A percentile compares a stretch with the other conserved stretches of the same genome.
Evolutionary conservation across 2,329 filamentous ascomycete species (phyloP).

Genomic region (Thelonectria olida): DNA sequence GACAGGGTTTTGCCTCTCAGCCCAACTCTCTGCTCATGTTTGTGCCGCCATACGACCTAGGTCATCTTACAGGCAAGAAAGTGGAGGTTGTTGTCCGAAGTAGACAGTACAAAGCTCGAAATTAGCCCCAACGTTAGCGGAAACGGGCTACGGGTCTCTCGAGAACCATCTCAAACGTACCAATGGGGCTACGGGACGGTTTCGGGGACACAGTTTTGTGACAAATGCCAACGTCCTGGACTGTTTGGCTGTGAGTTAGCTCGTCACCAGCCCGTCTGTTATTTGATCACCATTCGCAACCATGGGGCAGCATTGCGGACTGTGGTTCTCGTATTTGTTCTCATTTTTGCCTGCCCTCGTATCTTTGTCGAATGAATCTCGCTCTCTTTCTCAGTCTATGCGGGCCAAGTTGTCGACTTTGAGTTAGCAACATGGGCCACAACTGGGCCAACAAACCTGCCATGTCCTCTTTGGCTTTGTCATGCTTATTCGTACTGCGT

Average conservation of each 20-base stretch:
- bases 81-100: neutral
- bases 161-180: conserved; percentile 31
- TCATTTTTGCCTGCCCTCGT: too few species aligned
- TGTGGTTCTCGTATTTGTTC: neutral
- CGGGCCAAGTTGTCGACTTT: neutral
- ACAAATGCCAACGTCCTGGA: conserved; percentile 28
- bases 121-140: conserved; percentile 12
- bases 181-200: conserved; percentile 25
- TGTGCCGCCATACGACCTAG: neutral
- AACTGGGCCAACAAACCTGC: neutral
- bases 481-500: too few species aligned
- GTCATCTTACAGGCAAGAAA: neutral
- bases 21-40: neutral
- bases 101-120: neutral
- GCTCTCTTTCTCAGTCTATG: neutral
- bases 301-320: neutral
- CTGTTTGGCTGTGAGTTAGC: conserved; percentile 16
- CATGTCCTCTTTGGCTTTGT: neutral
- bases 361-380: neutral
- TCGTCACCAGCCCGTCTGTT: too few species aligned
- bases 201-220: conserved; percentile 22
- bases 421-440: neutral
- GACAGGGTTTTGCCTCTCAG: conserved; percentile 1
- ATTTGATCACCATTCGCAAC: conserved; percentile 6
- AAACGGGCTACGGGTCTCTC: neutral